phyloP scores from a whole-genome alignment of 768 basidiomycete genomes.

The Tricholoma hemisulphureum region DNA sequence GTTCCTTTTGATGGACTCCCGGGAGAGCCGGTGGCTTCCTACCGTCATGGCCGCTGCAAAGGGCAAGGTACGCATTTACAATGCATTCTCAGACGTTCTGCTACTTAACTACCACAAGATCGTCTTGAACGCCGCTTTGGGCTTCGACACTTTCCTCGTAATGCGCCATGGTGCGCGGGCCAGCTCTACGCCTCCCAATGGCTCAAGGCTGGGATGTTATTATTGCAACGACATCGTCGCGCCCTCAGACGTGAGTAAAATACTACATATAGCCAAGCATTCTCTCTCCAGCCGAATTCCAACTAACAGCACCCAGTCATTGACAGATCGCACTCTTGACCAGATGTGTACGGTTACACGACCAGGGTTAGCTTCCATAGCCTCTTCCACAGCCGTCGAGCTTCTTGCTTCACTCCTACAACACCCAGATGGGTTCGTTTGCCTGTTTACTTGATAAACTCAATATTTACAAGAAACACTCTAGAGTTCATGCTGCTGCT shows the following conservation, averaged over 20 bases:
- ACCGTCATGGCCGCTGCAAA: slow-evolving; percentile 83
- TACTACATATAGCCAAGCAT: neutral
- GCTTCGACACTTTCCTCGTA: slow-evolving; percentile 94
- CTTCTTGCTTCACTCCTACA: slow-evolving; percentile 85
- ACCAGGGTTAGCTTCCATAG: slow-evolving; percentile 91
- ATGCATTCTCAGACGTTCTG: neutral
- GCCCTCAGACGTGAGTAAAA: slow-evolving; percentile 75
- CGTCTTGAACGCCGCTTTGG: slow-evolving; percentile 90
- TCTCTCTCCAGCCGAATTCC: neutral
- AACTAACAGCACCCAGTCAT: slow-evolving; percentile 6
- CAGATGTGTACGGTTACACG: slow-evolving; percentile 99
- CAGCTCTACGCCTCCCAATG: slow-evolving; percentile 25
- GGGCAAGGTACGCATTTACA: slow-evolving; percentile 59
- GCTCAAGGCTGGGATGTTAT: slow-evolving; percentile 78
- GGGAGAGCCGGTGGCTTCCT: slow-evolving; percentile 95
- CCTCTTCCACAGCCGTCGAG: slow-evolving; percentile 90
- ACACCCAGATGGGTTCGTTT: slow-evolving; percentile 77
- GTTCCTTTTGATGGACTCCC: slow-evolving; percentile 96
- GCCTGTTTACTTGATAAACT: neutral
- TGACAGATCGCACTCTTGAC: slow-evolving; percentile 89
- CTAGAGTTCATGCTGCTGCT: slow-evolving; percentile 58
- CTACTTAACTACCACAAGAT: slow-evolving; percentile 49
- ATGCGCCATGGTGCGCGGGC: slow-evolving; percentile 89
- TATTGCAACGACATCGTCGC: slow-evolving; percentile 99
- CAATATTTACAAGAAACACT: neutral